These are phyloP conservation scores for Penicillium flavigenum DNA, from an alignment of 495 filamentous ascomycete genomes.

Conservation along the genomic window DNA sequence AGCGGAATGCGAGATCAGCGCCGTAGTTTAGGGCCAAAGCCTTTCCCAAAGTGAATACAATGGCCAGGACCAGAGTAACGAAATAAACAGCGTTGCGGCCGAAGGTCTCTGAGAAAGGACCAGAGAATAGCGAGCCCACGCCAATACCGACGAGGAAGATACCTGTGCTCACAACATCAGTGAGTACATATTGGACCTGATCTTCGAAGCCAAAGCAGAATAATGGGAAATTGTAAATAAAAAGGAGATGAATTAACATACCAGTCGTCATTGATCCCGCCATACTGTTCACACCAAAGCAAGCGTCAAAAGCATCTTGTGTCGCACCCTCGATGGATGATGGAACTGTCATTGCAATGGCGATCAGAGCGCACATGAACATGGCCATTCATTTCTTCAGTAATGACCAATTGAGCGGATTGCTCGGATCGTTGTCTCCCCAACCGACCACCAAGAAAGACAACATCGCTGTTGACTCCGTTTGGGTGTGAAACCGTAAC, in stretches of 20 bases:
- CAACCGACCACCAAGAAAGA: slow-evolving; percentile 17
- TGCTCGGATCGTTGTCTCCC: slow-evolving; percentile 19
- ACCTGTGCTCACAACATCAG: neutral
- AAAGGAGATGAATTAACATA: neutral
- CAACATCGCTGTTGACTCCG: slow-evolving; percentile 7
- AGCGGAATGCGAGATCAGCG: slow-evolving; percentile 43
- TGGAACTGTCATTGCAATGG: slow-evolving; percentile 16
- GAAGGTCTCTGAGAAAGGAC: slow-evolving; percentile 57
- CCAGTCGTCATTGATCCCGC: neutral
- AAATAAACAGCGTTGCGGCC: slow-evolving; percentile 58
- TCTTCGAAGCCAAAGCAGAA: too few relatives aligned
- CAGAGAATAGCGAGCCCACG: slow-evolving; percentile 45
- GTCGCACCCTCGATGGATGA: slow-evolving; percentile 16
- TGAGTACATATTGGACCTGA: neutral
- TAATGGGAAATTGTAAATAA: too few relatives aligned
- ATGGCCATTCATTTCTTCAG: slow-evolving; percentile 17
- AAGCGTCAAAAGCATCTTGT: slow-evolving; percentile 3
- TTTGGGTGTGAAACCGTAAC: slow-evolving; percentile 12
- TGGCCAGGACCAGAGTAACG: slow-evolving; percentile 39
- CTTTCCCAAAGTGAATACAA: slow-evolving; percentile 49
- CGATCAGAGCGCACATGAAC: slow-evolving; percentile 15
- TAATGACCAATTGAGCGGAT: slow-evolving; percentile 14
- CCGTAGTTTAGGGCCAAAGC: slow-evolving; percentile 47
- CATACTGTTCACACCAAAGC: slow-evolving; percentile 1
- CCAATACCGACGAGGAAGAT: slow-evolving; percentile 62